phyloP scores from a whole-genome alignment of 176 grass and related monocot genomes.

The Lolium rigidum region DNA sequence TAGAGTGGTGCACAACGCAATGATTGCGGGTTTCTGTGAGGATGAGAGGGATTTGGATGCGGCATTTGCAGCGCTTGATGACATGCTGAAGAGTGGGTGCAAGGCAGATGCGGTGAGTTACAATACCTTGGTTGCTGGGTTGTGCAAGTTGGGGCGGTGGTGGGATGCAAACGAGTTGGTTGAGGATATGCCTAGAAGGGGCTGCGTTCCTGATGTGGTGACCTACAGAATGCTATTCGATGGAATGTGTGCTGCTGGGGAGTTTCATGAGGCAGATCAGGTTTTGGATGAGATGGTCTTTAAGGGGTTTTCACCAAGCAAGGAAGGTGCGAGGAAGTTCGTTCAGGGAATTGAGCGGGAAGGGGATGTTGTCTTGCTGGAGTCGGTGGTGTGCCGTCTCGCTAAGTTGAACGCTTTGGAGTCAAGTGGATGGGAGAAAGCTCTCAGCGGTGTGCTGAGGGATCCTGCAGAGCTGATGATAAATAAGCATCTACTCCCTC shows the following conservation, averaged over 20 bases:
- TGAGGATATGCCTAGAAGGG: slow-evolving; percentile 65
- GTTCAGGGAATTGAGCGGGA: slow-evolving; percentile 53
- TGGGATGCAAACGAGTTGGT: slow-evolving; percentile 53
- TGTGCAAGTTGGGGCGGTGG: slow-evolving; percentile 63
- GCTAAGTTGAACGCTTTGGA: slow-evolving; percentile 32
- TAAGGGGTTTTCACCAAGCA: slow-evolving; percentile 63
- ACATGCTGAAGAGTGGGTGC: slow-evolving; percentile 60
- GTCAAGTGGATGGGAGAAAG: slow-evolving; percentile 55
- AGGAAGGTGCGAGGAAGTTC: slow-evolving; percentile 43
- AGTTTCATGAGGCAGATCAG: slow-evolving; percentile 43
- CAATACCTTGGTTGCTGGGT: slow-evolving; percentile 53
- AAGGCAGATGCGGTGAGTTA: slow-evolving; percentile 60
- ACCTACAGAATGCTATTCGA: slow-evolving; percentile 67
- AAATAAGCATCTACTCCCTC: slow-evolving; percentile 29
- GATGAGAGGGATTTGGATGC: slow-evolving; percentile 53
- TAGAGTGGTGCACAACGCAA: slow-evolving; percentile 59
- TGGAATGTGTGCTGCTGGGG: slow-evolving; percentile 56
- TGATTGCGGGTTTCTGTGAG: slow-evolving; percentile 65
- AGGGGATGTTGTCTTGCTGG: slow-evolving; percentile 40
- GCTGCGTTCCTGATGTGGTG: slow-evolving; percentile 61
- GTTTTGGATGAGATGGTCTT: slow-evolving; percentile 72
- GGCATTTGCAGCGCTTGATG: slow-evolving; percentile 61
- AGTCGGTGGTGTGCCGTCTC: slow-evolving; percentile 35
- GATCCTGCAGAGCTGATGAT: background rate
- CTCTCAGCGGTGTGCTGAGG: slow-evolving; percentile 10